Evolutionary conservation across 305 asterid genomes (phyloP).

Genomic region (Fraxinus sp.): DNA sequence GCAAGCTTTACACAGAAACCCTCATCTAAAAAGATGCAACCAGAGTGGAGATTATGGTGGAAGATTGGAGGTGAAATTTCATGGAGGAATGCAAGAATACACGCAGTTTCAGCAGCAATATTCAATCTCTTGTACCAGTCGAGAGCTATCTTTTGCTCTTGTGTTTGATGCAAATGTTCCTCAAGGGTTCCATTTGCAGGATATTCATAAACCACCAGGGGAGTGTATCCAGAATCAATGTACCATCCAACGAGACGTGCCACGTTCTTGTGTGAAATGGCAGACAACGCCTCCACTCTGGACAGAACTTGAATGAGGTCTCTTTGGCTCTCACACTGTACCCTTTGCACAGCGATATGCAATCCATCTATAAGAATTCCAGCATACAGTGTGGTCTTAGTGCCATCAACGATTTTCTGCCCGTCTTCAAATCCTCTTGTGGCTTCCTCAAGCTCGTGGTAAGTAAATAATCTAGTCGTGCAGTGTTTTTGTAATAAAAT

Average conservation of each 20-base stretch:
- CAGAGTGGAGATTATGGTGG: slow-evolving; percentile 49
- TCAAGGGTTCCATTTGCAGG: slow-evolving; percentile 51
- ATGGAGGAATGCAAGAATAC: slow-evolving; percentile 51
- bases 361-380: slow-evolving; percentile 46
- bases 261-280: slow-evolving; percentile 50
- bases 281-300: slow-evolving; percentile 44
- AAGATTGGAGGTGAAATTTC: slow-evolving; percentile 56
- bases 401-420: slow-evolving; percentile 35
- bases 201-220: slow-evolving; percentile 47
- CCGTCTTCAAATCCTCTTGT: slow-evolving; percentile 53
- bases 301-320: slow-evolving; percentile 38
- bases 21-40: slow-evolving; percentile 50
- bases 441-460: slow-evolving; percentile 64
- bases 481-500: slow-evolving; percentile 32
- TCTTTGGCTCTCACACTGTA: slow-evolving; percentile 39
- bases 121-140: slow-evolving; percentile 54
- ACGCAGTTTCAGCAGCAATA: slow-evolving; percentile 47
- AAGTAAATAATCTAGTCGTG: slow-evolving; percentile 43
- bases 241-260: slow-evolving; percentile 63
- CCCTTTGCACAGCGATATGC: slow-evolving; percentile 45
- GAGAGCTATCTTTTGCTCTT: slow-evolving; percentile 34
- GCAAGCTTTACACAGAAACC: slow-evolving; percentile 45
- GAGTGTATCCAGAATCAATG: slow-evolving; percentile 37
- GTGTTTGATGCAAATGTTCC: slow-evolving; percentile 39
- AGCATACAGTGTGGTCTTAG: slow-evolving; percentile 36